Percentiles rank a stretch among this genome's conserved stretches.
These are phyloP conservation scores for Paxillus rubicundulus DNA, from an alignment of 768 basidiomycete species.

Conservation along the genomic window DNA sequence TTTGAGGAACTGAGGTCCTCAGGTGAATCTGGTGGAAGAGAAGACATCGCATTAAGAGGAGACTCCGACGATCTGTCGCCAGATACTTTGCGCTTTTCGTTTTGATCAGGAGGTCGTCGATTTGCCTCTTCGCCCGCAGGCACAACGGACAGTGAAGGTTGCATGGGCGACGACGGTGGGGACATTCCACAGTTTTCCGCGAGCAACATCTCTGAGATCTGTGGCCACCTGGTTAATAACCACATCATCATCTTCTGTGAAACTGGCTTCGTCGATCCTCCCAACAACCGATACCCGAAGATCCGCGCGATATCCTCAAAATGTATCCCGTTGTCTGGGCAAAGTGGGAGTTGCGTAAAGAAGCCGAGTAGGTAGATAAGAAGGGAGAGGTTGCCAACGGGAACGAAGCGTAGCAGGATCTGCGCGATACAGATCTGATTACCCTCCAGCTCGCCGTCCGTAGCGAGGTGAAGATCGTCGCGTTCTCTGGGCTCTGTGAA, in stretches of 20 bases:
- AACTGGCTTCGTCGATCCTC: conserved; percentile 26
- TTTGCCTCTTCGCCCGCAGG: not conserved
- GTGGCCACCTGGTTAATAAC: conserved; percentile 29
- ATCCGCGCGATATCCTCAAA: conserved; percentile 45
- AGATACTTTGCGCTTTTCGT: conserved; percentile 17
- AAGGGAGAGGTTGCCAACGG: conserved; percentile 38
- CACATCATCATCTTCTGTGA: conserved; percentile 34
- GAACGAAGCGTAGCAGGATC: conserved; percentile 50
- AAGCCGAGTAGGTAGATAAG: conserved; percentile 47
- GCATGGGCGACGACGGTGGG: conserved; percentile 9
- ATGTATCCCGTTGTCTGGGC: conserved; percentile 48
- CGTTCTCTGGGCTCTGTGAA: conserved; percentile 4
- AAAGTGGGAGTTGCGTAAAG: conserved; percentile 50
- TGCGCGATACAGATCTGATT: conserved; percentile 41
- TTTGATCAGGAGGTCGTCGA: not conserved
- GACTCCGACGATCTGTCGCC: conserved; percentile 2
- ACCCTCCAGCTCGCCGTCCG: conserved; percentile 27
- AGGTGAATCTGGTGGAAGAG: conserved; percentile 16
- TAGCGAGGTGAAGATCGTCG: conserved; percentile 15
- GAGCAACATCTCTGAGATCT: conserved; percentile 26
- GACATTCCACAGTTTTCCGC: conserved; percentile 25
- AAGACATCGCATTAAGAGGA: not conserved
- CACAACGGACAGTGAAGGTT: not conserved
- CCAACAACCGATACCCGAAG: conserved; percentile 43
- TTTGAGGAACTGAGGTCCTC: conserved; percentile 10